Evolutionary conservation across 257 asterid species (phyloP), one percentile per base, ranked within the genome.

Genomic region (Datura wrightii): DNA sequence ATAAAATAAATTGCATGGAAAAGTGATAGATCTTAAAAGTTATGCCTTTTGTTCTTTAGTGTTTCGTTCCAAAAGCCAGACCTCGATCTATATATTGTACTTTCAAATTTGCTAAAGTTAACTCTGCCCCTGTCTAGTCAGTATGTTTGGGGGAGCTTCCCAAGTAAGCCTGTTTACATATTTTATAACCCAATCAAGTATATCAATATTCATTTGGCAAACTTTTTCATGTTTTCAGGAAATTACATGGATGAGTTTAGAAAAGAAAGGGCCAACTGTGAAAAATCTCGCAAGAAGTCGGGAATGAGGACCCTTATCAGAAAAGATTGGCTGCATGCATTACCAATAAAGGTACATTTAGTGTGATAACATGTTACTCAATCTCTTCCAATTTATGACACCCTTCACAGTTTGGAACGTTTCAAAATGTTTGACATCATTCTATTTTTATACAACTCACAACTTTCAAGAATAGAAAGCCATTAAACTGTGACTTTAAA

Each of bases 261-360:
- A 52, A 78, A 34, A 78, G 82, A 52, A 78, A 78, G 34, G 82
- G 11, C 8, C 24, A 78, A 52, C 65, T 31, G 48, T 34, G 65
- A 78, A 34, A 78, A 56, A 34, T 34, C 44, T 53, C 65, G 15
- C 63, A 78, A 18, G 82, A 78, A 78, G 65, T 78, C 82, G 0
- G 65, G 48, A 14, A 78, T 78, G 82, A 78, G 60, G 65, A 78
- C 65, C 82, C 65, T 78, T 53, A 52, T 78, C 82, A 78, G 65
- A 78, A 78, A 78, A 78, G 65, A 78, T 14, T 53, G 58, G 63
- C 60, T 78, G 82, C 82, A 78, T 78, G 16, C 82, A 52, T 78
- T 34, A 9, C 42, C 82, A 78, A 78, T 78, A 65, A 53, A 78
- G 82, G 82, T 78, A 53, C 44, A 52, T 56, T 52, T 78, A 52